A percentile compares a stretch with the other conserved stretches of the same genome.
These are phyloP conservation scores for Blastobotrys capitulatus DNA, from an alignment of 1,139 yeast genomes.

Conservation along the genomic window DNA sequence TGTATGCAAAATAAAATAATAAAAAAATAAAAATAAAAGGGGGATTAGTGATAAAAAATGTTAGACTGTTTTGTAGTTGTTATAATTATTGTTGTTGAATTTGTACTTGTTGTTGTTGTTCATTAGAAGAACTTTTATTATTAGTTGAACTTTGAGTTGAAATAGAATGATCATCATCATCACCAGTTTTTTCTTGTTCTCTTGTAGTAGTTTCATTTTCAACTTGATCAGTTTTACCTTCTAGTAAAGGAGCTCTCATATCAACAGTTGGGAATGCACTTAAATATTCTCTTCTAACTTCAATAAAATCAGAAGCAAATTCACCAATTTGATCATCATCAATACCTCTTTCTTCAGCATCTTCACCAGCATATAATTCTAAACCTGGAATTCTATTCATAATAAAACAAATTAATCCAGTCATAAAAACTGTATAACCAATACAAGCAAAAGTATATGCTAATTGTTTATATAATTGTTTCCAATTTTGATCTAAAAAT, in stretches of 20 bases:
- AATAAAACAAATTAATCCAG: slow-evolving; percentile 68
- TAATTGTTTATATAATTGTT: slow-evolving; percentile 83
- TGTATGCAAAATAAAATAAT: no score
- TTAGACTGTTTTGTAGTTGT: no score
- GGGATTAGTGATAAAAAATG: no score
- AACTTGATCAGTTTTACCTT: no score
- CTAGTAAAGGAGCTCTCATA: background rate
- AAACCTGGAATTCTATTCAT: slow-evolving; percentile 79
- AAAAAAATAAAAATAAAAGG: no score
- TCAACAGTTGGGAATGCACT: slow-evolving; percentile 45
- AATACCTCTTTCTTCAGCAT: slow-evolving; percentile 82
- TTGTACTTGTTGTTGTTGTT: no score
- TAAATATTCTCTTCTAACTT: slow-evolving; percentile 87
- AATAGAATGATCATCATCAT: no score
- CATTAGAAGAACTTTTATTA: no score
- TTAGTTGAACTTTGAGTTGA: no score
- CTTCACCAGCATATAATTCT: slow-evolving; percentile 71
- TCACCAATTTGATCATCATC: slow-evolving; percentile 98
- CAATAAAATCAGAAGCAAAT: slow-evolving; percentile 96
- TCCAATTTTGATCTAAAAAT: slow-evolving; percentile 86
- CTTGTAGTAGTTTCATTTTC: no score
- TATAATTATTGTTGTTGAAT: no score
- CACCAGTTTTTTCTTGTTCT: no score
- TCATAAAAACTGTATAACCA: slow-evolving; percentile 74
- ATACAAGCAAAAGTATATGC: slow-evolving; percentile 72